Evolutionary conservation across 495 filamentous ascomycete species (phyloP).

Genomic region (Penicillium desertorum): DNA sequence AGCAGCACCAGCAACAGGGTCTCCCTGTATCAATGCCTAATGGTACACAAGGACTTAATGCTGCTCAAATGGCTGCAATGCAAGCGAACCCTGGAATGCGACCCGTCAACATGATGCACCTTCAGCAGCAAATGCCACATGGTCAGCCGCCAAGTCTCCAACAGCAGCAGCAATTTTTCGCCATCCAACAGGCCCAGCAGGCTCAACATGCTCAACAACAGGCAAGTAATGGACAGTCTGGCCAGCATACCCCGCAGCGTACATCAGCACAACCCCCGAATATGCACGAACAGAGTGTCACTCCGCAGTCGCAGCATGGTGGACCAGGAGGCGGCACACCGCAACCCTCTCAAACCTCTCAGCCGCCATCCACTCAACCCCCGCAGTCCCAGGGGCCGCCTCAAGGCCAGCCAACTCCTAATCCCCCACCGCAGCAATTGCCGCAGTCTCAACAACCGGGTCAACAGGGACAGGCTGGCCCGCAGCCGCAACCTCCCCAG

Average conservation of each 20-base stretch:
- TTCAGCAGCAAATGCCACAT: constrained; percentile 53
- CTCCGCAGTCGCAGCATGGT: constrained; percentile 58
- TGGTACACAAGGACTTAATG: constrained; percentile 56
- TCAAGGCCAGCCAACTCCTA: constrained; percentile 48
- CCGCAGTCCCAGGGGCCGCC: constrained; percentile 45
- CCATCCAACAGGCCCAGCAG: constrained; percentile 41
- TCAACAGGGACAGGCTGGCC: constrained; percentile 39
- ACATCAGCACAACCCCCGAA: constrained; percentile 46
- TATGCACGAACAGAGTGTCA: constrained; percentile 49
- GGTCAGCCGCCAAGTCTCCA: constrained; percentile 53
- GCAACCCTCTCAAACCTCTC: constrained; percentile 49
- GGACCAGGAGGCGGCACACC: constrained; percentile 48
- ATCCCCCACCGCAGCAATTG: constrained; percentile 48
- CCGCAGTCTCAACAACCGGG: constrained; percentile 45
- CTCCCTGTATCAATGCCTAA: constrained; percentile 58
- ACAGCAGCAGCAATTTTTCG: constrained; percentile 51
- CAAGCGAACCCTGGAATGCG: constrained; percentile 49
- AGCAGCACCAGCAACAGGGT: constrained; percentile 47
- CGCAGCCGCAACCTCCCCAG: constrained; percentile 44
- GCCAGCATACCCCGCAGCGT: constrained; percentile 50
- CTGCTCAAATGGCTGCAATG: constrained; percentile 58
- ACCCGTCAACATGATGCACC: constrained; percentile 44
- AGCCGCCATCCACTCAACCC: constrained; percentile 39
- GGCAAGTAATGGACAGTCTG: constrained; percentile 43
- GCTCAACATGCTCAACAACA: constrained; percentile 43